Evolutionary conservation across 2,329 filamentous ascomycete genomes (phyloP).

Genomic region (Hypoxylon sp.): DNA sequence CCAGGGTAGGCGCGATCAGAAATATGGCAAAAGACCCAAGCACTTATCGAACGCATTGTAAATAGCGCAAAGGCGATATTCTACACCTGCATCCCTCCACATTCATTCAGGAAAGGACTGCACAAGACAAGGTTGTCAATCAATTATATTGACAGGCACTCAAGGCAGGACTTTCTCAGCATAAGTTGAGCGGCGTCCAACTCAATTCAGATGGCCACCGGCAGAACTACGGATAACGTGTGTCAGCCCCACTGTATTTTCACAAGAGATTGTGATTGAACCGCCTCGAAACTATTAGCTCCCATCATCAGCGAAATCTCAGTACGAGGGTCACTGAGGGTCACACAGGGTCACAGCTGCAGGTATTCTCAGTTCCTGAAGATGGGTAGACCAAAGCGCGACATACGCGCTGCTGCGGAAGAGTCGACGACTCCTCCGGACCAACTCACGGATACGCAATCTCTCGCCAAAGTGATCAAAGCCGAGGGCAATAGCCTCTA

Average conservation of each 20-base stretch:
- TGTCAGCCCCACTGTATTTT: slow-evolving; percentile 18
- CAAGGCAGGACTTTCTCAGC: neutral
- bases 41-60: no score
- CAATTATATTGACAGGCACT: neutral
- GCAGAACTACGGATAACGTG: slow-evolving; percentile 21
- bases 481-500: slow-evolving; percentile 93
- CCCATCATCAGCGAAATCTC: neutral
- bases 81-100: neutral
- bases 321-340: no score
- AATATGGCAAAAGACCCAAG: no score
- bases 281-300: neutral
- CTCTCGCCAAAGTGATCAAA: slow-evolving; percentile 82
- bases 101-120: neutral
- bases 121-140: neutral
- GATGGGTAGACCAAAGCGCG: slow-evolving; percentile 83
- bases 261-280: slow-evolving; percentile 2
- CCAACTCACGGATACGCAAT: slow-evolving; percentile 70
- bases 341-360: neutral
- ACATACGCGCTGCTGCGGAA: slow-evolving; percentile 81
- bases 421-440: slow-evolving; percentile 72
- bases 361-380: slow-evolving; percentile 14
- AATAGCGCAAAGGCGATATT: neutral
- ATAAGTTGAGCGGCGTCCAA: neutral
- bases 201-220: neutral
- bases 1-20: neutral